Evolutionary conservation across 169 alveolate species (phyloP).

Genomic region (Toxoplasma gondii): DNA sequence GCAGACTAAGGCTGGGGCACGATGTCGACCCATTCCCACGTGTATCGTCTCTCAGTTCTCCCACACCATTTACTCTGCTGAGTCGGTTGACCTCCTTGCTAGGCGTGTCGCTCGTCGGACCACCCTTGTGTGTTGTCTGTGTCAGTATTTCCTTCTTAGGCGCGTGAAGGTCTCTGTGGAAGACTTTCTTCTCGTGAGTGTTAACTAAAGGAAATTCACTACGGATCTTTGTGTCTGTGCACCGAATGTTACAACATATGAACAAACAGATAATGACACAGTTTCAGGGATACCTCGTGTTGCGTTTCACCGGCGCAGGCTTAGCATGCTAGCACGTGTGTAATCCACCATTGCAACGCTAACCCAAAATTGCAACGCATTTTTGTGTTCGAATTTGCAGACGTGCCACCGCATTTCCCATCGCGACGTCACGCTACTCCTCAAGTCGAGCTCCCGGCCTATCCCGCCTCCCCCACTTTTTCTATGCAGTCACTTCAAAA

Average conservation of each 20-base stretch:
- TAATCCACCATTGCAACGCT: too few species aligned
- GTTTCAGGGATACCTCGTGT: too few species aligned
- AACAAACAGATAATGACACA: background rate
- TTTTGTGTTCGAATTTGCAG: background rate
- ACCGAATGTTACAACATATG: background rate
- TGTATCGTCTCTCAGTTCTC: too few species aligned
- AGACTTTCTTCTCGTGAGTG: background rate
- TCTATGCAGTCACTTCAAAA: background rate
- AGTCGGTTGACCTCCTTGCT: too few species aligned
- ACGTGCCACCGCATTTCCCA: background rate
- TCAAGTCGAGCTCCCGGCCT: background rate
- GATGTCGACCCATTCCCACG: too few species aligned
- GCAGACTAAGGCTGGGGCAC: too few species aligned
- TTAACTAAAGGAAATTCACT: background rate
- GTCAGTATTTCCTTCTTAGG: background rate
- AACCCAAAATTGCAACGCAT: too few species aligned
- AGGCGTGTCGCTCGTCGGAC: too few species aligned
- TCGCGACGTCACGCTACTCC: background rate
- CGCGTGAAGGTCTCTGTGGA: conserved; percentile 34
- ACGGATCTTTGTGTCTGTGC: background rate
- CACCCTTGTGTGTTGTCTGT: too few species aligned
- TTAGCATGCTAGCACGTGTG: too few species aligned
- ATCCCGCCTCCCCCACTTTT: background rate
- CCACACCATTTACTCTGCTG: too few species aligned
- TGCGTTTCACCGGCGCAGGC: too few species aligned